Base-by-base conservation (phyloP, 169 alveolate species). In the Neospora caninum region DNA sequence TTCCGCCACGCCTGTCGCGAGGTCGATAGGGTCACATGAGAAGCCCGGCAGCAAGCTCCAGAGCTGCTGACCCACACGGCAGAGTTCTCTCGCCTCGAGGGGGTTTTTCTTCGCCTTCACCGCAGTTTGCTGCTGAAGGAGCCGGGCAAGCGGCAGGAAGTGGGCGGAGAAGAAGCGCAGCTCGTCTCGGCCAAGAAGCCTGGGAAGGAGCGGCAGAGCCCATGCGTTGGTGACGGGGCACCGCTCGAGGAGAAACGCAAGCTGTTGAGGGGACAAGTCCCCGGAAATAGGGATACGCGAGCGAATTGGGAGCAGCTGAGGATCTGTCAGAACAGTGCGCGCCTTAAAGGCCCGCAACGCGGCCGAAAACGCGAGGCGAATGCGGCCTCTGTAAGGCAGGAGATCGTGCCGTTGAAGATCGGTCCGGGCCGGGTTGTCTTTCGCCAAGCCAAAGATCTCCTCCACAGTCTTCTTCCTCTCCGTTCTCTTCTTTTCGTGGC, bases 41-140 rank as follows among this genome's bases (percentile, higher is more conserved):
- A 91, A 91, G 2, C 88, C 88, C 0, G 93, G 93, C 54, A 91
- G 78, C 88, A 91, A 49, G 69, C 93, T 42, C 93, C 93, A 91
- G 27, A 91, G 69, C 80, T 91, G 93, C 88, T 80, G 80, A 29
- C 42, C 27, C 42, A 91, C 53, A 31, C 93, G 73, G 70, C 78
- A 69, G 43, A 73, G 82, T 7, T 91, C 93, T 0, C 80, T 10
- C 34, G 88, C 82, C 93, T 70, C 88, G 25, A 91, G 53, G 43
- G 88, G 67, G 4, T n/a, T 18, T 16, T 6, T 78, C 86, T 78
- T 78, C 45, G 86, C 86, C n/a, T 45, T 38, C 38, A 43, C 93
- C 31, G 88, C 88, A 13, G 93, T 73, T 49, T 80, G 88, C 70
- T 73, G 88, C 88, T 91, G 93, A 69, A 91, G 70, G n/a, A 34